Evolutionary conservation across 2,329 filamentous ascomycete species (phyloP).

Genomic region (Emmonsia crescens): DNA sequence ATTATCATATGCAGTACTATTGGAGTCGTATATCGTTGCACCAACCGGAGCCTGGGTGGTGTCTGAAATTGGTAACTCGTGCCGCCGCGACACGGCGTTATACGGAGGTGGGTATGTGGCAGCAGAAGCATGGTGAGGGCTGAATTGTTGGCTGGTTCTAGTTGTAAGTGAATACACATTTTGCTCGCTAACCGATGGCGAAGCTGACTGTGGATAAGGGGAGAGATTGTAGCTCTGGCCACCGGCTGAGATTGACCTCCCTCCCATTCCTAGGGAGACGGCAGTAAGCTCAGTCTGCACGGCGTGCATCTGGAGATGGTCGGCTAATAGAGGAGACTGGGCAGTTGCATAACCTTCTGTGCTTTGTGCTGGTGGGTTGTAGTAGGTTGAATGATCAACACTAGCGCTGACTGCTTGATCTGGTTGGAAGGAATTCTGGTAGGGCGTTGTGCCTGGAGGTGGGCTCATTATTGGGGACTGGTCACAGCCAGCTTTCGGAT

Average conservation of each 20-base stretch:
- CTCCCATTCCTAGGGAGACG: background rate
- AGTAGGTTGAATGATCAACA: background rate
- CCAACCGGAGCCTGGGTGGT: conserved; percentile 16
- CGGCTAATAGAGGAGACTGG: background rate
- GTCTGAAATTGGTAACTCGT: conserved; percentile 14
- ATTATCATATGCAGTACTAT: conserved; percentile 15
- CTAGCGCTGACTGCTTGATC: background rate
- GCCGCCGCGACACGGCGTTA: conserved; percentile 8
- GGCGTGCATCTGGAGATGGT: conserved; percentile 6
- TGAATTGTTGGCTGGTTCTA: background rate
- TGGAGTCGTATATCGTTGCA: conserved; percentile 16
- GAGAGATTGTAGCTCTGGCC: background rate
- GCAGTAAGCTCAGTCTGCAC: conserved; percentile 5
- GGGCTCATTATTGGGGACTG: background rate
- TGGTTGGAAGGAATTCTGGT: background rate
- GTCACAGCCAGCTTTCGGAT: background rate
- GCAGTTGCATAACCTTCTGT: conserved; percentile 4
- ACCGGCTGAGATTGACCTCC: background rate
- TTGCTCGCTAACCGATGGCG: conserved; percentile 4
- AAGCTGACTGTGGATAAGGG: conserved; percentile 6
- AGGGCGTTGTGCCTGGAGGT: background rate
- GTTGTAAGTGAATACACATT: background rate
- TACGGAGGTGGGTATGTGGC: conserved; percentile 17
- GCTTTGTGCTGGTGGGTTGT: background rate
- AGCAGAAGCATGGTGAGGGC: conserved; percentile 10